Evolutionary conservation across 495 filamentous ascomycete genomes (phyloP), one percentile per base, ranked within the genome.

Genomic region (Pyronema omphalodes): DNA sequence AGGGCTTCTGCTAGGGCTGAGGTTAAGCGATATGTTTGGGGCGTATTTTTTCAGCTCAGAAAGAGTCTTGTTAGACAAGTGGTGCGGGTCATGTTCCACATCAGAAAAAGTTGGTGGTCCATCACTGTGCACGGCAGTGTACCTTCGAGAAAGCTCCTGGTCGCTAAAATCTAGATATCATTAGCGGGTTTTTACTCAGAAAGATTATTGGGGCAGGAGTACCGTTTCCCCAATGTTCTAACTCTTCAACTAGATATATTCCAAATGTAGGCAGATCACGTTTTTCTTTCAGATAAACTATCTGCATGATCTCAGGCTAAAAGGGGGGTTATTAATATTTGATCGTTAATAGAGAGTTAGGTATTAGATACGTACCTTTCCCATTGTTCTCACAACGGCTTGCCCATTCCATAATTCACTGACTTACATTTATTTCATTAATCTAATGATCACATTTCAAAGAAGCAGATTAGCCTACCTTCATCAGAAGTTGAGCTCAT

Each of bases 401-500:
- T 63, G 15, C 1, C 65, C 63, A 51, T 67, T 67, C 49, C 50
- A 66, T 36, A 67, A 36, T 37, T 67, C 65, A 7, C 64, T 58
- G 0, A 66, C 61, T 43, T n/a, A 43, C 12, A 43, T 43, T 1
- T 29, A 29, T 43, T 3, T 43, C 6, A 43, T 12, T 17, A 43
- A n/a, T 6, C 3, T 6, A 43, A 43, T 17, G 12, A 6, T 6
- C 39, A 2, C 12, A 43, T 3, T 43, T 12, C 39, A 43, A 12
- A 12, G 17, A 43, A 17, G 39, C 12, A 12, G 17, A 43, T 29
- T 5, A 29, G 23, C 23, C 23, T 29, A 43, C 39, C 48, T 33
- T 67, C 65, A 8, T 33, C 40, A 3, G 65, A 66, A 7, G 60
- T 67, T 6, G 65, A 66, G 5, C 61, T 64, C 61, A 65, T 65